phyloP scores from a whole-genome alignment of 2,329 filamentous ascomycete genomes.

The Xylariaceae sp. region DNA sequence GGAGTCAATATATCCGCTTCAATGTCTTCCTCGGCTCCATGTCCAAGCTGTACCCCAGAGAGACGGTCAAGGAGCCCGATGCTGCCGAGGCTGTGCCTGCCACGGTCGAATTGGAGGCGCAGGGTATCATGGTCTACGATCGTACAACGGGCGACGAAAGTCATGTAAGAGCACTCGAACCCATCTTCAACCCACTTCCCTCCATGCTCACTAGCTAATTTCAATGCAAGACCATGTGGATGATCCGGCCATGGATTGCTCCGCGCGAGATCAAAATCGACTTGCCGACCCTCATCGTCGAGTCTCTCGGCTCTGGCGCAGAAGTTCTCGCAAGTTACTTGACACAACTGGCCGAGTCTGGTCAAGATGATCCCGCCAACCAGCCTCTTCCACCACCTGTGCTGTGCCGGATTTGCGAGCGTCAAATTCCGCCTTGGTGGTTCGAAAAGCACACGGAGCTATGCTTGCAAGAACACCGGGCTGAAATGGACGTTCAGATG shows the following conservation, averaged over 20 bases:
- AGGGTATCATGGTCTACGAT: slow-evolving; percentile 98
- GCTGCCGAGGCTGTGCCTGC: slow-evolving; percentile 42
- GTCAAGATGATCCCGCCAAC: slow-evolving; percentile 69
- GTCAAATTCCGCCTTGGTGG: slow-evolving; percentile 98
- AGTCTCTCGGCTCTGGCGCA: slow-evolving; percentile 89
- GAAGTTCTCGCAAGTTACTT: slow-evolving; percentile 94
- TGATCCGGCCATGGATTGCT: slow-evolving; percentile 87
- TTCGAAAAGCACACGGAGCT: slow-evolving; percentile 98
- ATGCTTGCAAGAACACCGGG: slow-evolving; percentile 91
- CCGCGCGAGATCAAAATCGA: slow-evolving; percentile 95
- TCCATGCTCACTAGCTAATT: slow-evolving; percentile 4
- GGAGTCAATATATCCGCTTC: slow-evolving; percentile 87
- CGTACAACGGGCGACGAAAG: slow-evolving; percentile 80
- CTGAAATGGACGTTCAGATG: slow-evolving; percentile 97
- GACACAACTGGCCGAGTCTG: slow-evolving; percentile 81
- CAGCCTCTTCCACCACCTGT: slow-evolving; percentile 81
- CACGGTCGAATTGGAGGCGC: slow-evolving; percentile 81
- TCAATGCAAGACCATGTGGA: slow-evolving; percentile 86
- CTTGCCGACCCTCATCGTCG: slow-evolving; percentile 82
- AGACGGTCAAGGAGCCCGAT: slow-evolving; percentile 39
- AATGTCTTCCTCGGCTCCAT: slow-evolving; percentile 66
- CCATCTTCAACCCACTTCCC: background rate
- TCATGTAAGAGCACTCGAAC: slow-evolving; percentile 65
- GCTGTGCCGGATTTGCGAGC: slow-evolving; percentile 94
- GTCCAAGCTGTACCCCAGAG: slow-evolving; percentile 59